Conservation (phyloP, 2,329 filamentous ascomycete species). For the Pseudogymnoascus sp. region DNA sequence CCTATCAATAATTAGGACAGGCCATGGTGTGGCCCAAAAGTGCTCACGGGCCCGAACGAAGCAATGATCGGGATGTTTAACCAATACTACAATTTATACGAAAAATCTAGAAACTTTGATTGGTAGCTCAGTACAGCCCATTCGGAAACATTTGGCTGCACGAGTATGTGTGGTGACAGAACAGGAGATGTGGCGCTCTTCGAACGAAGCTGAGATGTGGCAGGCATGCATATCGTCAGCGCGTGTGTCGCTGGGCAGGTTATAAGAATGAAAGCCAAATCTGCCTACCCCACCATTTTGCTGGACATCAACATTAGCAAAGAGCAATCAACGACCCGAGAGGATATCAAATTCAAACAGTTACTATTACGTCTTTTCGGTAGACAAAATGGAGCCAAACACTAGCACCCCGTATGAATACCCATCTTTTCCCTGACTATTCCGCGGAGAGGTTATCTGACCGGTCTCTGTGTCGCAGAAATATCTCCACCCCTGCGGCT, state of each 20-base stretch:
- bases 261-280: neutral
- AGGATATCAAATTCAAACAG: neutral
- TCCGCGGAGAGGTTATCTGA: neutral
- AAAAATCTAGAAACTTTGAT: neutral
- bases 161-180: neutral
- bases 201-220: neutral
- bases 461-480: neutral
- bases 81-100: neutral
- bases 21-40: neutral
- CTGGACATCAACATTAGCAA: neutral
- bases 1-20: neutral
- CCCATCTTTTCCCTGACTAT: neutral
- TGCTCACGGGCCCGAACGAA: neutral
- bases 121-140: neutral
- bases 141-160: neutral
- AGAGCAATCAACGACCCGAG: neutral
- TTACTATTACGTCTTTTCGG: neutral
- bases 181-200: slow-evolving; percentile 1
- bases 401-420: neutral
- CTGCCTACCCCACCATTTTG: neutral
- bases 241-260: neutral
- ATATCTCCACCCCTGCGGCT: neutral
- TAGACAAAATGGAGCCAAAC: neutral
- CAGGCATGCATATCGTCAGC: neutral
- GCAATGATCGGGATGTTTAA: neutral